Conservation (phyloP, 768 basidiomycete genomes). For the Boletus vinaceobasis region DNA sequence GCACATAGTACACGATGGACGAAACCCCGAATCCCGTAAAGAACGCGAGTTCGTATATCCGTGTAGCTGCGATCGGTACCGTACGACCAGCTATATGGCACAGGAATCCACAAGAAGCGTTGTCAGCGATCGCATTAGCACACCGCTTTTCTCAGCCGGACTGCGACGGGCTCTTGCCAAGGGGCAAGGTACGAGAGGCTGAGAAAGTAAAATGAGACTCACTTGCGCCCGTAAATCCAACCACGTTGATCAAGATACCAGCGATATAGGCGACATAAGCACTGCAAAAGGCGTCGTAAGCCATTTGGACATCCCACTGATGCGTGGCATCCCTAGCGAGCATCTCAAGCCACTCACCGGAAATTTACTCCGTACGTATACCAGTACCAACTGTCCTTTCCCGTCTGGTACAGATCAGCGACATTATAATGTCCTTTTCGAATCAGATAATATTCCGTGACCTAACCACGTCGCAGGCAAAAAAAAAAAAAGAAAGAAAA, state of each 20-base stretch:
- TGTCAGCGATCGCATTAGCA: not conserved
- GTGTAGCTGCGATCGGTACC: conserved; percentile 68
- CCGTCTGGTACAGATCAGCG: conserved; percentile 61
- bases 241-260: conserved; percentile 79
- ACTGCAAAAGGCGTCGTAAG: conserved; percentile 27
- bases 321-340: not conserved
- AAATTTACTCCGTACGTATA: conserved; percentile 75
- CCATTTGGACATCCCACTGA: conserved; percentile 3
- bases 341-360: conserved; percentile 37
- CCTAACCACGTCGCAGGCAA: conserved; percentile 34
- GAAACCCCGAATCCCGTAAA: conserved; percentile 81
- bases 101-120: not conserved
- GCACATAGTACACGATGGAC: conserved; percentile 54
- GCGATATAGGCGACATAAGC: conserved; percentile 66
- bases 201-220: conserved; percentile 21
- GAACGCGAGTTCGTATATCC: conserved; percentile 75
- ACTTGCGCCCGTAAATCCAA: conserved; percentile 78
- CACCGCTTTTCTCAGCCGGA: not conserved
- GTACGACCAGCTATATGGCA: conserved; percentile 45
- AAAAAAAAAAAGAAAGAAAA: not conserved
- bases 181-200: not conserved
- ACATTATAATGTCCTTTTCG: conserved; percentile 69
- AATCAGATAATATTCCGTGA: conserved; percentile 77
- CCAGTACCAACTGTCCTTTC: conserved; percentile 64
- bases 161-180: not conserved